Base-by-base conservation (phyloP, 257 asterid genomes). In the Lycium ferocissimum region DNA sequence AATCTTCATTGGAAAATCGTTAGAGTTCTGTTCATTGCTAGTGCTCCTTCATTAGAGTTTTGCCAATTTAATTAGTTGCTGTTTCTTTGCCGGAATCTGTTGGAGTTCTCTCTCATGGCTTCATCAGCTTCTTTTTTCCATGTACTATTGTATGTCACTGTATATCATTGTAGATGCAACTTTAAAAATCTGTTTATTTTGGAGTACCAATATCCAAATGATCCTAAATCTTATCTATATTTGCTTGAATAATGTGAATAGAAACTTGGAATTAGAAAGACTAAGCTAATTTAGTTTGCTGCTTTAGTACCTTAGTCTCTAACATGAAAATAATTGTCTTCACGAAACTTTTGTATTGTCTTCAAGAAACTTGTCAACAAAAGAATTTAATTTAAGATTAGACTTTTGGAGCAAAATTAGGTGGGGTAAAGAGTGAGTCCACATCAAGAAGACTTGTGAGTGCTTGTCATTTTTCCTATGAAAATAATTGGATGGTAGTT, bases 401-500 rank as follows among this genome's bases (percentile, higher is more conserved):
- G 9, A 76, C 13, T 51, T 51, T 76, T 5, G 38, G 26, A 75
- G 6, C 8, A 26, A 76, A 76, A 15, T 33, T 53, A 51, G 82
- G 82, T 76, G 47, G 47, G 22, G 0, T 26, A 76, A 76, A 26
- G n/a, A 76, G 65, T 26, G 62, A 20, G 82, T 76, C 82, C 49
- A 53, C 65, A 51, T 76, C 82, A 76, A 76, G 62, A 5, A 10
- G 20, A 13, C 51, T 13, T 76, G 14, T 47, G n/a, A 75, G n/a
- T 73, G 59, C 80, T 67, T 73, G 40, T 73, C 81, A 47, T 75
- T 75, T 45, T 49, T 75, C 61, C 3, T 3, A 47, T 47, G 81
- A 49, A 75, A 75, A 75, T 49, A 75, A 20, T 47, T 49, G 40
- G 43, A 13, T 22, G 82, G 82, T 76, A 26, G 82, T 76, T 76